A percentile compares a stretch with the other conserved stretches of the same genome.
Evolutionary conservation across 305 asterid species (phyloP).

Genomic region (Rubia peregrina): DNA sequence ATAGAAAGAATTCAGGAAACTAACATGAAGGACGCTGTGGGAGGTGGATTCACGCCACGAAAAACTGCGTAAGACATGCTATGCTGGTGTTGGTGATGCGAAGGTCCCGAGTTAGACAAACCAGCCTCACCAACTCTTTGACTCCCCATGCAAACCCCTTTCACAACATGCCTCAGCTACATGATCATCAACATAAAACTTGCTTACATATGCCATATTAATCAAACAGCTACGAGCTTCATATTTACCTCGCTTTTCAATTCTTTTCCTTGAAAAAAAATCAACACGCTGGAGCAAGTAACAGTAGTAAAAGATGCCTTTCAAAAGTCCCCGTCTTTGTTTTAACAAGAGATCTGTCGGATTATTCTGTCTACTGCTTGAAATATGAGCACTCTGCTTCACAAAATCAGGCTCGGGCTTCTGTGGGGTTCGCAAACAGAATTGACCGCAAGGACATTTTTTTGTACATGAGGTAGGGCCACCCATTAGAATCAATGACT

Average conservation of each 20-base stretch:
- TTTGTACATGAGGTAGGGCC: constrained; percentile 33
- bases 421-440: constrained; percentile 40
- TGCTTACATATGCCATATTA: background rate
- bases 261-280: too few species aligned
- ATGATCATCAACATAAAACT: background rate
- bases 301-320: constrained; percentile 5
- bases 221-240: background rate
- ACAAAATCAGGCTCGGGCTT: constrained; percentile 30
- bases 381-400: constrained; percentile 25
- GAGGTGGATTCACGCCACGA: constrained; percentile 47
- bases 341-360: constrained; percentile 38
- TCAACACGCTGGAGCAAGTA: too few species aligned
- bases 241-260: background rate
- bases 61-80: constrained; percentile 45
- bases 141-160: constrained; percentile 61
- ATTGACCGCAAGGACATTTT: constrained; percentile 14
- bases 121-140: constrained; percentile 49
- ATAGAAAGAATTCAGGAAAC: constrained; percentile 12
- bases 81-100: constrained; percentile 37
- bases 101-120: constrained; percentile 36
- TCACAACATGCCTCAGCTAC: constrained; percentile 25
- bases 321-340: constrained; percentile 36
- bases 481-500: constrained; percentile 57
- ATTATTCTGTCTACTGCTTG: constrained; percentile 33
- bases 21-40: constrained; percentile 49